phyloP scores from a whole-genome alignment of 1,284 basidiomycete genomes.

The Neonothopanus nambi region DNA sequence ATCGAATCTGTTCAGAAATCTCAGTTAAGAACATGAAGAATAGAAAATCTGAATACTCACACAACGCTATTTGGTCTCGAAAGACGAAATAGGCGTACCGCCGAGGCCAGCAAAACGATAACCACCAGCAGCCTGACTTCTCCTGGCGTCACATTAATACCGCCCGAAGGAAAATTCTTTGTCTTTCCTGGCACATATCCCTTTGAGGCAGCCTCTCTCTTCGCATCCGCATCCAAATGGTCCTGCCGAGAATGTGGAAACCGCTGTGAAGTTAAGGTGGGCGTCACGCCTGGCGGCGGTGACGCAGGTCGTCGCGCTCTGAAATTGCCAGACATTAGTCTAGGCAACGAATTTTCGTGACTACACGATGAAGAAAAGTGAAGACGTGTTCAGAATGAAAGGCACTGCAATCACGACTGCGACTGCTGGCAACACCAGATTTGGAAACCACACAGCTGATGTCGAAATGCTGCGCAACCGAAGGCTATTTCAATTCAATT shows the following conservation, averaged over 20 bases:
- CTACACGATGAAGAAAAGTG: not conserved
- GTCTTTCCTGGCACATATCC: conserved; percentile 58
- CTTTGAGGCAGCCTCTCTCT: conserved; percentile 66
- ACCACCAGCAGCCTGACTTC: conserved; percentile 74
- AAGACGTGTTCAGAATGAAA: not conserved
- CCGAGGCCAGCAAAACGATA: conserved; percentile 66
- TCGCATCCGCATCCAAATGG: conserved; percentile 71
- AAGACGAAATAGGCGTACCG: conserved; percentile 78
- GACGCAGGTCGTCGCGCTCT: conserved; percentile 66
- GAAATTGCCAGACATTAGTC: conserved; percentile 51
- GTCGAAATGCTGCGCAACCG: too few relatives aligned
- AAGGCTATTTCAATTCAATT: too few relatives aligned
- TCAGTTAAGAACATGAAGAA: too few relatives aligned
- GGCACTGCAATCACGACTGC: too few relatives aligned
- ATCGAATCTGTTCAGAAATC: conserved; percentile 73
- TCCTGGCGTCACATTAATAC: conserved; percentile 61
- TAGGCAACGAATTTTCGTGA: not conserved
- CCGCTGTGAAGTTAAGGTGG: conserved; percentile 40
- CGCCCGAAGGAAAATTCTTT: conserved; percentile 51
- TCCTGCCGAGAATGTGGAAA: conserved; percentile 63
- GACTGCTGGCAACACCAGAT: too few relatives aligned
- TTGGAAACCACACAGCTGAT: too few relatives aligned
- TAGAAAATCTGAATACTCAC: conserved; percentile 48
- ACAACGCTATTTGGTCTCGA: conserved; percentile 86
- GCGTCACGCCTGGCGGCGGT: conserved; percentile 50